Percentiles rank a stretch among this genome's conserved stretches.
phyloP scores from a whole-genome alignment of 495 filamentous ascomycete species.

The Xylaria flabelliformis region DNA sequence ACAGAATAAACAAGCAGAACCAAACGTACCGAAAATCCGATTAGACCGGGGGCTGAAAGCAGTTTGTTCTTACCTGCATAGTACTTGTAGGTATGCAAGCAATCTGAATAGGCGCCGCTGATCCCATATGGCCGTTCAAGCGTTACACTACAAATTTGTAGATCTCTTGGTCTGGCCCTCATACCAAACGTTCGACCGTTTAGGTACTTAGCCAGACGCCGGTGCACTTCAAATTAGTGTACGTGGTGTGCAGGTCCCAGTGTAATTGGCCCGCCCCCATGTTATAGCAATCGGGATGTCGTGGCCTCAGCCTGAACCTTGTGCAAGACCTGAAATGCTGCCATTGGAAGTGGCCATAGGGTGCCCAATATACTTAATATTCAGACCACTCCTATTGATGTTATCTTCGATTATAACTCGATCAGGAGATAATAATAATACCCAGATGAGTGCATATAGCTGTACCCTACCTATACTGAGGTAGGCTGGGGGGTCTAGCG shows the following conservation, averaged over 20 bases:
- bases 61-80: slow-evolving; percentile 1
- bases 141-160: neutral
- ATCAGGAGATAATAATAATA: slow-evolving; percentile 17
- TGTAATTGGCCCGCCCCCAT: slow-evolving; percentile 3
- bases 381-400: neutral
- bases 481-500: neutral
- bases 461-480: slow-evolving; percentile 8
- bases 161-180: slow-evolving; percentile 15
- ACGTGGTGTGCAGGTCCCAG: neutral
- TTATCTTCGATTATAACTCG: neutral
- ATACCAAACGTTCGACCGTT: neutral
- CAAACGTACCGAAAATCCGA: neutral
- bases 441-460: neutral
- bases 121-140: slow-evolving; percentile 11
- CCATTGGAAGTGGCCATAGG: neutral
- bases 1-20: neutral
- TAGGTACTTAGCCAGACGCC: neutral
- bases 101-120: slow-evolving; percentile 17
- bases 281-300: neutral
- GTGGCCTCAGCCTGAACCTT: neutral
- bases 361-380: neutral
- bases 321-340: neutral
- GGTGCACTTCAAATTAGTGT: neutral
- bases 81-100: neutral
- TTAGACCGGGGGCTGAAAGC: neutral